A percentile compares a stretch with the other conserved stretches of the same genome.
These are phyloP conservation scores for Xylaria polymorpha DNA, from an alignment of 2,329 filamentous ascomycete genomes.

Conservation along the genomic window DNA sequence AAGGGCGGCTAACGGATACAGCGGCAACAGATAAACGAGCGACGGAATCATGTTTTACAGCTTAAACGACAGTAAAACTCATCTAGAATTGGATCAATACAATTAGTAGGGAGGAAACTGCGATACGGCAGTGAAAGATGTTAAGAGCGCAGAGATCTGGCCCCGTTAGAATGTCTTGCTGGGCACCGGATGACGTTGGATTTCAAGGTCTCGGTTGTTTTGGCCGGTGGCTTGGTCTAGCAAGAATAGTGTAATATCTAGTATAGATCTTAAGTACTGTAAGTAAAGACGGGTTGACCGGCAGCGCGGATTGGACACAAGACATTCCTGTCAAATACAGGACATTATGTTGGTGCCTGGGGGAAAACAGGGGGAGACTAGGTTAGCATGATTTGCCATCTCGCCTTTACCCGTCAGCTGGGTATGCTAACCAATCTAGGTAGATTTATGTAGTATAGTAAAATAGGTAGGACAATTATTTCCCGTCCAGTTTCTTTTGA, in stretches of 20 bases:
- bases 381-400: slow-evolving; percentile 19
- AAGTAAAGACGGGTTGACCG: slow-evolving; percentile 19
- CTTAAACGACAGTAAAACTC: slow-evolving; percentile 7
- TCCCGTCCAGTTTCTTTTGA: not conserved
- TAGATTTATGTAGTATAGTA: not conserved
- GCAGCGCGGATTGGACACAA: slow-evolving; percentile 3
- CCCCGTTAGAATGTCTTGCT: slow-evolving; percentile 14
- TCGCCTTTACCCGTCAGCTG: slow-evolving; percentile 2
- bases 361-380: slow-evolving; percentile 23
- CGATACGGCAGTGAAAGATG: not conserved
- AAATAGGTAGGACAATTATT: not conserved
- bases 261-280: slow-evolving; percentile 2
- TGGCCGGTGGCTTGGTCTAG: slow-evolving; percentile 12
- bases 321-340: slow-evolving; percentile 29
- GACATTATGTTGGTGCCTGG: slow-evolving; percentile 22
- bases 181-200: slow-evolving; percentile 34
- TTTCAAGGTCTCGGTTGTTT: slow-evolving; percentile 18
- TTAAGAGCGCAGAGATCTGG: slow-evolving; percentile 5
- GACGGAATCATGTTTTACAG: slow-evolving; percentile 39
- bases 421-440: not conserved
- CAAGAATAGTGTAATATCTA: not conserved
- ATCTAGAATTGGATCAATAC: slow-evolving; percentile 1
- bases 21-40: slow-evolving; percentile 41
- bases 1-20: slow-evolving; percentile 43
- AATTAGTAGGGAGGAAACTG: not conserved